Evolutionary conservation across 208 protist genomes (phyloP), one percentile per base, ranked within the genome.

Genomic region (Lotmaria passim): DNA sequence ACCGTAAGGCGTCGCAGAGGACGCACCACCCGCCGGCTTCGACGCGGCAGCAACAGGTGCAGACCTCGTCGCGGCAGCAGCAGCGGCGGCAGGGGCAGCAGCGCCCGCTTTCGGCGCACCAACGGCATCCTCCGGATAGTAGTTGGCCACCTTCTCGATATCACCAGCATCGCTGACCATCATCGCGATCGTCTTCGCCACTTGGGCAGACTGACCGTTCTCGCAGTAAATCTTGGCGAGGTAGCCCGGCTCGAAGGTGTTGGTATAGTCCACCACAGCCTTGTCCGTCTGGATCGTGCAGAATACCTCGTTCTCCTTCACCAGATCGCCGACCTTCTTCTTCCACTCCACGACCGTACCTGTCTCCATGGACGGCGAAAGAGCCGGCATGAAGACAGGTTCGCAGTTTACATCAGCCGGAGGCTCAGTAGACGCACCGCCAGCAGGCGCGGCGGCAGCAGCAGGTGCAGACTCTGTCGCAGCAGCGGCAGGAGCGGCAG

Each of bases 251-350:
- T 98, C 96, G 36, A 98, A 98, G 31, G 81, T 85, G 66, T 92
- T 90, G 50, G 98, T 98, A 76, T 98, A 98, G 79, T 98, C 97
- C 68, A 99, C 93, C 0, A 98, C 96, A 15, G 98, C 97, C 89
- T 99, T 99, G 85, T 99, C 98, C 5, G 98, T 99, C 87, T 99
- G 96, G 33, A 98, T 87, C 26, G 94, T 87, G 71, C 85, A 93
- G 74, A 98, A 85, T 28, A 98, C 83, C n/a, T 99, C 97, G 44
- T 94, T 96, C 57, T 94, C 83, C 46, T 93, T 89, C 43, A 99
- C 86, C 7, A 88, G 41, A 23, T 99, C 96, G 33, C 98, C 97
- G 24, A 93, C 81, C 68, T 95, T 95, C 73, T 94, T 94, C 79
- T 92, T 94, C 93, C 93, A 97, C 67, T 94, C 83, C 5, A 91